Percentiles rank a stretch among this genome's conserved stretches.
These are phyloP conservation scores for Ilex paraguariensis DNA, from an alignment of 305 asterid species.

Conservation along the genomic window DNA sequence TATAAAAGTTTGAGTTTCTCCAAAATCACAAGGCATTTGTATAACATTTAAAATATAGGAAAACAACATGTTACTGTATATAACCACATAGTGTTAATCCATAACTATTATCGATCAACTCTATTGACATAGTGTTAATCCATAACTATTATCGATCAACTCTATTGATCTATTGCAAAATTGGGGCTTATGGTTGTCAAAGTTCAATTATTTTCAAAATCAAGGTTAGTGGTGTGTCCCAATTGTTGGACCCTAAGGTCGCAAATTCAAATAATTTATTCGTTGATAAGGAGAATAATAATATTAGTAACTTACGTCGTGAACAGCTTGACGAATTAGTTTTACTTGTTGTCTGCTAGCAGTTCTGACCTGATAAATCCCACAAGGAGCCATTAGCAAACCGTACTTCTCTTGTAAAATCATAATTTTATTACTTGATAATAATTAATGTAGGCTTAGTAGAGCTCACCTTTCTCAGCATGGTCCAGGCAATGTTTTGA, in stretches of 20 bases:
- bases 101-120: no score
- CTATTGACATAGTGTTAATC: no score
- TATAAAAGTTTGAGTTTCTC: no score
- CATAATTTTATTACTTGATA: not conserved
- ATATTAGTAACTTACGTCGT: conserved; percentile 47
- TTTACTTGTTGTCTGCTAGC: conserved; percentile 49
- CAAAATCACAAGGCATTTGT: no score
- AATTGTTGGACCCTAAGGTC: not conserved
- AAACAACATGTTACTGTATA: no score
- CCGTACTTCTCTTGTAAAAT: not conserved
- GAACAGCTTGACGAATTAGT: conserved; percentile 59
- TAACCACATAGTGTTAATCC: no score
- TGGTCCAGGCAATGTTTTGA: conserved; percentile 55
- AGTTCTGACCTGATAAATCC: conserved; percentile 42
- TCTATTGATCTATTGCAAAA: no score
- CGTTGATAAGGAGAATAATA: not conserved
- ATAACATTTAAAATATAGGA: no score
- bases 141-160: no score
- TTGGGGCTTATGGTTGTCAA: no score
- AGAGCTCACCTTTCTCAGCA: conserved; percentile 37
- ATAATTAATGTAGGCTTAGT: not conserved
- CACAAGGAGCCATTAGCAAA: not conserved
- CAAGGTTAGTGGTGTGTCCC: not conserved
- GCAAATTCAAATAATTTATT: not conserved
- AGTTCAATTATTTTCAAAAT: not conserved